Conservation (phyloP, 2,329 filamentous ascomycete genomes). For the Anisogramma anomala region DNA sequence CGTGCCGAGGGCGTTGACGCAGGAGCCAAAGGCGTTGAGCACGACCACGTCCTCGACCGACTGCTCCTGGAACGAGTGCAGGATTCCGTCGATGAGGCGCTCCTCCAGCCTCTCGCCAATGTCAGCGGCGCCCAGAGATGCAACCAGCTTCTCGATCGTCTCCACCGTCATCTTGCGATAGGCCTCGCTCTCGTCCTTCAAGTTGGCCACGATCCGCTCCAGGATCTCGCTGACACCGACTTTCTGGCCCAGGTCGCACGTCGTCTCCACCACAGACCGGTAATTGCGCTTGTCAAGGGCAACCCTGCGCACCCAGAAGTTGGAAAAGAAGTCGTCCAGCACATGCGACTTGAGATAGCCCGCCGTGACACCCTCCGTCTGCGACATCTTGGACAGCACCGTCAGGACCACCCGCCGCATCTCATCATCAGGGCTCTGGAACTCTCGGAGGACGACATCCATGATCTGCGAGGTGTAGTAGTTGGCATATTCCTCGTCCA, state of each 20-base stretch:
- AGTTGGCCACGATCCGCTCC: constrained; percentile 82
- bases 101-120: constrained; percentile 89
- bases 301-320: constrained; percentile 96
- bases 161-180: constrained; percentile 99
- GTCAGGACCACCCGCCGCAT: constrained; percentile 99
- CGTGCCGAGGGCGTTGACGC: constrained; percentile 87
- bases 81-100: constrained; percentile 84
- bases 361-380: constrained; percentile 87
- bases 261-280: constrained; percentile 94
- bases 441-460: constrained; percentile 93
- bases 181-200: constrained; percentile 95
- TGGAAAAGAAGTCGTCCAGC: constrained; percentile 93
- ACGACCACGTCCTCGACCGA: constrained; percentile 92
- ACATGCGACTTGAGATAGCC: constrained; percentile 93
- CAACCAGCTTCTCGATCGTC: constrained; percentile 92
- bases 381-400: constrained; percentile 90
- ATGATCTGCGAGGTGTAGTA: constrained; percentile 99
- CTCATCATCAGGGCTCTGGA: constrained; percentile 93
- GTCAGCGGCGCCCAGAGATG: constrained; percentile 84
- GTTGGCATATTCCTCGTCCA: constrained; percentile 99
- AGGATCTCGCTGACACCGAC: constrained; percentile 95
- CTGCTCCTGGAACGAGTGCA: constrained; percentile 96
- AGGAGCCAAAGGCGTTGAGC: constrained; percentile 94
- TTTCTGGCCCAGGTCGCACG: constrained; percentile 92
- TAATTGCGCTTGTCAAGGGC: constrained; percentile 96